Percentiles rank a stretch among this genome's conserved stretches.
Conservation (phyloP, 306 rosid genomes). For the Cotoneaster glaucophyllus region DNA sequence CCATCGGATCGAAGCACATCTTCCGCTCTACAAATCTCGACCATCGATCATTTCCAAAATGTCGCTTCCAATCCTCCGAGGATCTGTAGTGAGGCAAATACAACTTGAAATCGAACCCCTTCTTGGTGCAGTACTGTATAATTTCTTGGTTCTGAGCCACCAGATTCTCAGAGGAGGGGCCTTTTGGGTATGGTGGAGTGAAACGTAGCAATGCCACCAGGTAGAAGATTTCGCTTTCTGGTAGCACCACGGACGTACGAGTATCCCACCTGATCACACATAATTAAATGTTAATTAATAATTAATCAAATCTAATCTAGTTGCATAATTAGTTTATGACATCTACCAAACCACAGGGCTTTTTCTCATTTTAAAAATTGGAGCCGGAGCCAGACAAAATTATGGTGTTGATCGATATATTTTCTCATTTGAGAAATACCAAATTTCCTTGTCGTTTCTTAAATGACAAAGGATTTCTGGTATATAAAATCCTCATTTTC, state of each 20-base stretch:
- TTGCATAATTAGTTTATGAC: neutral
- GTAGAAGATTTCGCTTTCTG: constrained; percentile 82
- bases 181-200: constrained; percentile 49
- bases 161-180: constrained; percentile 32
- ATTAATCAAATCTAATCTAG: neutral
- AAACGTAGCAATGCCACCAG: constrained; percentile 72
- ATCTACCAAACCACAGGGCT: neutral
- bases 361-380: neutral
- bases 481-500: constrained; percentile 11
- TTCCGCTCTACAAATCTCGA: constrained; percentile 50
- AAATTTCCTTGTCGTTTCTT: constrained; percentile 38
- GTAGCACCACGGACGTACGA: constrained; percentile 68
- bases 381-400: constrained; percentile 32
- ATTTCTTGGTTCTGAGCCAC: constrained; percentile 70
- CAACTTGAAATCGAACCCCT: constrained; percentile 60
- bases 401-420: constrained; percentile 22
- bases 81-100: constrained; percentile 80
- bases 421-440: neutral
- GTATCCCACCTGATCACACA: constrained; percentile 65
- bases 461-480: constrained; percentile 31
- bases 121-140: constrained; percentile 37
- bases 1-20: constrained; percentile 64
- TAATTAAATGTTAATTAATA: neutral
- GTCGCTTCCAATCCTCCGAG: constrained; percentile 66
- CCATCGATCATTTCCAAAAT: constrained; percentile 66